A percentile compares a stretch with the other conserved stretches of the same genome.
These are phyloP conservation scores for Ascodesmis nigricans DNA, from an alignment of 495 filamentous ascomycete genomes.

Conservation along the genomic window DNA sequence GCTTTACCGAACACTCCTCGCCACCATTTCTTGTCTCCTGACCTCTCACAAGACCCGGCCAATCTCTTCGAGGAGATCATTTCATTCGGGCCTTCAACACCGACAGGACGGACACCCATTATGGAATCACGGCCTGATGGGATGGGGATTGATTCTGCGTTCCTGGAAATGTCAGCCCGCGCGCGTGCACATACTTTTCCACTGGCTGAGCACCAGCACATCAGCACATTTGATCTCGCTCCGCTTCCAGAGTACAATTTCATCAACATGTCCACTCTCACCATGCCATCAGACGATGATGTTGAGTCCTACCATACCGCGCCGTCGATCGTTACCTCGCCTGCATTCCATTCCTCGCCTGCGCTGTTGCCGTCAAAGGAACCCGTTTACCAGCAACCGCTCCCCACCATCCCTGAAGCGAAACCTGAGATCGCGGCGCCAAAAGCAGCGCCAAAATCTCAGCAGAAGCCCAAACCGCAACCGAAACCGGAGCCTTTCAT, in stretches of 20 bases:
- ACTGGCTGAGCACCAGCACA: constrained; percentile 9
- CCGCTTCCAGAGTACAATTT: constrained; percentile 19
- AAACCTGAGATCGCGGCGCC: too few species aligned
- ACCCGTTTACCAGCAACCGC: too few species aligned
- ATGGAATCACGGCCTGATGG: too few species aligned
- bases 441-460: constrained; percentile 6
- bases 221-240: constrained; percentile 20
- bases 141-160: constrained; percentile 1
- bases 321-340: constrained; percentile 24
- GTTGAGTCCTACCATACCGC: constrained; percentile 25
- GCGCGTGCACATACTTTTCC: constrained; percentile 2
- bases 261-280: constrained; percentile 20
- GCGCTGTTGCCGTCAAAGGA: too few species aligned
- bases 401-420: too few species aligned
- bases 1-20: constrained; percentile 1
- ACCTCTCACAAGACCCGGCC: neutral
- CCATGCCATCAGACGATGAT: constrained; percentile 15
- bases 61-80: too few species aligned
- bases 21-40: neutral
- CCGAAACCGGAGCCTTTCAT: too few species aligned
- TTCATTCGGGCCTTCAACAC: too few species aligned
- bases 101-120: too few species aligned
- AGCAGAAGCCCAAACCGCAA: constrained; percentile 3
- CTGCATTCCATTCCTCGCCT: constrained; percentile 27
- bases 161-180: neutral